phyloP scores from a whole-genome alignment of 768 basidiomycete species.

The Naganishia randhawae region DNA sequence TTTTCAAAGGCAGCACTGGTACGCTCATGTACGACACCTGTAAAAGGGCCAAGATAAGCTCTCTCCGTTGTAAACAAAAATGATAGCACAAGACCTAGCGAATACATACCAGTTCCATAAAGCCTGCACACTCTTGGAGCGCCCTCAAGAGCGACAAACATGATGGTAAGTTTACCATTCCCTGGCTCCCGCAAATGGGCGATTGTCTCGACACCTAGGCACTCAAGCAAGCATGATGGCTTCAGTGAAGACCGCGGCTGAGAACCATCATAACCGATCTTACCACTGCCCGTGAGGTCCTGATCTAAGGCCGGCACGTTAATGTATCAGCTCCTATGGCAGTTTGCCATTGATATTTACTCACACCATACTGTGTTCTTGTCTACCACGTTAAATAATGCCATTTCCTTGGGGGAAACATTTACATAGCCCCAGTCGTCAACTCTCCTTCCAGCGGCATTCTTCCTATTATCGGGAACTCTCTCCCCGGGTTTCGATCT shows the following conservation, averaged over 20 bases:
- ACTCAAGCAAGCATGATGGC: neutral
- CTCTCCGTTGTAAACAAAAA: neutral
- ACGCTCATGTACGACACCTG: slow-evolving; percentile 21
- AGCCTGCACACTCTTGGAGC: slow-evolving; percentile 18
- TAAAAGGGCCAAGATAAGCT: no score
- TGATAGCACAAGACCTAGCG: neutral
- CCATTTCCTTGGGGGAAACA: slow-evolving; percentile 26
- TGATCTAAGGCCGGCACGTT: slow-evolving; percentile 14
- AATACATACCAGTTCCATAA: slow-evolving; percentile 21
- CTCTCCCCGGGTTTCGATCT: neutral
- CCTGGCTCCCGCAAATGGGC: slow-evolving; percentile 16
- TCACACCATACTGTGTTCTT: slow-evolving; percentile 24
- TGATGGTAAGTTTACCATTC: slow-evolving; percentile 26
- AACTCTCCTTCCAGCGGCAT: slow-evolving; percentile 8
- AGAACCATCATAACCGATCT: neutral
- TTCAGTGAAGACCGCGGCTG: neutral
- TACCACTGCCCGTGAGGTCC: slow-evolving; percentile 29
- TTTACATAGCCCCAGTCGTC: slow-evolving; percentile 23
- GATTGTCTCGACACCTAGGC: slow-evolving; percentile 28
- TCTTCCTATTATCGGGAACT: slow-evolving; percentile 11
- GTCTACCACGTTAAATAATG: slow-evolving; percentile 25
- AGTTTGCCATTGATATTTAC: neutral
- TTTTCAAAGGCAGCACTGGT: slow-evolving; percentile 22
- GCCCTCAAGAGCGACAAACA: slow-evolving; percentile 27
- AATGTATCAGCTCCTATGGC: neutral